Evolutionary conservation across 257 asterid genomes (phyloP).

Genomic region (Gynochthodes officinalis): DNA sequence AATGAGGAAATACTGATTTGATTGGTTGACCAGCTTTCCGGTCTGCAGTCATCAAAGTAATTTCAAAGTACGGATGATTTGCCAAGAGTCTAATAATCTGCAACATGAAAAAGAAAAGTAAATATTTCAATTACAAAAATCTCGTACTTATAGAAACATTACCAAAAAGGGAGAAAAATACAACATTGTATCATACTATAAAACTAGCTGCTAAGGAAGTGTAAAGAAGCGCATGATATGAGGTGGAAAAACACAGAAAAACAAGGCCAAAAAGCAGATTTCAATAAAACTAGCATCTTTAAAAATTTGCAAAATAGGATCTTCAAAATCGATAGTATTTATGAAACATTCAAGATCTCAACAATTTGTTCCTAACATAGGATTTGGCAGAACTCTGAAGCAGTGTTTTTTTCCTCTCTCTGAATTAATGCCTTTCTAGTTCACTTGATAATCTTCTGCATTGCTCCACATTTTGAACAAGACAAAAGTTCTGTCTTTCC

Average conservation of each 20-base stretch:
- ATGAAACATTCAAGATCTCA: neutral
- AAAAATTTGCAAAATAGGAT: too few species aligned
- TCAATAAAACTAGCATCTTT: too few species aligned
- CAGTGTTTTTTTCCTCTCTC: too few species aligned
- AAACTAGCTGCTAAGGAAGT: too few species aligned
- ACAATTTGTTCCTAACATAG: neutral
- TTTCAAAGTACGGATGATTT: slow-evolving; percentile 64
- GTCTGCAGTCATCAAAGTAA: slow-evolving; percentile 87
- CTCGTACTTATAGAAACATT: neutral
- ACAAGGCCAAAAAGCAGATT: too few species aligned
- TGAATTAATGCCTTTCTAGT: neutral
- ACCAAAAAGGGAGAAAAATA: neutral
- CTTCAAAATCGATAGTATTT: too few species aligned
- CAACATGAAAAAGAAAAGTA: slow-evolving; percentile 11
- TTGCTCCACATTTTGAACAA: neutral
- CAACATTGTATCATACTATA: too few species aligned
- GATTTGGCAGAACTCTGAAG: neutral
- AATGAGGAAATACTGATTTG: slow-evolving; percentile 86
- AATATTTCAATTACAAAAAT: neutral
- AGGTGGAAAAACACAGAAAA: too few species aligned
- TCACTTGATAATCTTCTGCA: neutral
- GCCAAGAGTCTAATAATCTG: slow-evolving; percentile 84
- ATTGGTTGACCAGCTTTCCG: slow-evolving; percentile 95
- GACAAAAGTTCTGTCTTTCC: neutral
- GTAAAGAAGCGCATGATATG: too few species aligned